Evolutionary conservation across 371 early-diverging fungal genomes (phyloP), one percentile per base, ranked within the genome.

Genomic region (Dipsacomyces acuminosporus): DNA sequence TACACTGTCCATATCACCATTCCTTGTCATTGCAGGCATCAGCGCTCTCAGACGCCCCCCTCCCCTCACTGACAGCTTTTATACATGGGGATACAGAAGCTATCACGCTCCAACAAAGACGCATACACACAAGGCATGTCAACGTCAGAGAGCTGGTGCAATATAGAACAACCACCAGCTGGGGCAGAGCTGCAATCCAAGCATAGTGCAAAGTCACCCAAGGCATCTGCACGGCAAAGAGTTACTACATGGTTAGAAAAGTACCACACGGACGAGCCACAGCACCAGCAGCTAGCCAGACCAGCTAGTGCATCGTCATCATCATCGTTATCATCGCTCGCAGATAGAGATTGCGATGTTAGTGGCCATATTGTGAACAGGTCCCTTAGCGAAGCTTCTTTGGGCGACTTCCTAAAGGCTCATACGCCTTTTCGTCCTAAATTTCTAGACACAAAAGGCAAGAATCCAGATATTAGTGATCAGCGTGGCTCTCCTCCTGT

Each of bases 131-230:
- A 21, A 21, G 15, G 26, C 9, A 26, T 45, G 26, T 20, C 40
- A 11, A 17, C 38, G 7, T 48, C 51, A 48, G 61, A 50, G 23
- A 54, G 62, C 43, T 64, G 64, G 64, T 64, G 55, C 30, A 49
- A 42, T n/a, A n/a, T n/a, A n/a, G n/a, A n/a, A n/a, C n/a, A n/a
- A n/a, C n/a, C n/a, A n/a, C n/a, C n/a, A n/a, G n/a, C n/a, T n/a
- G n/a, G n/a, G n/a, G n/a, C n/a, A n/a, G n/a, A n/a, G n/a, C n/a
- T n/a, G n/a, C n/a, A n/a, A n/a, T n/a, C n/a, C n/a, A n/a, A n/a
- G n/a, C n/a, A n/a, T n/a, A n/a, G n/a, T n/a, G n/a, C n/a, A n/a
- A n/a, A 3, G 55, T 64, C 34, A 34, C 8, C 34, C 34, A 34
- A 34, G 34, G n/a, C n/a, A n/a, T n/a, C n/a, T n/a, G 40, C 42